Base-by-base conservation (phyloP, 23 red algal genomes). In the Cyanidioschyzon merolae region DNA sequence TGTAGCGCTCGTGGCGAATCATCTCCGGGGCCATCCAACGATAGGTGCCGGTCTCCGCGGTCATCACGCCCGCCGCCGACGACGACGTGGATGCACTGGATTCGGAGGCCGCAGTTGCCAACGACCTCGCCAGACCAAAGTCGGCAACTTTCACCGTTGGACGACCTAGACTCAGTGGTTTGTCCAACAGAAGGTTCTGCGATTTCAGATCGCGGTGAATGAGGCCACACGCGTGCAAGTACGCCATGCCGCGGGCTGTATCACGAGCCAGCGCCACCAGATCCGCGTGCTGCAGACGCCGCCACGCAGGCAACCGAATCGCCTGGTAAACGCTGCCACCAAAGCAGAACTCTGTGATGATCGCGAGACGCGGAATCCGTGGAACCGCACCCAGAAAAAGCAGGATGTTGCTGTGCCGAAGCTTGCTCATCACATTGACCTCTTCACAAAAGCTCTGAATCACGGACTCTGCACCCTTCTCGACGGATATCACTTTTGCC, bases 311-410 rank as follows among this genome's bases (percentile, higher is more conserved):
- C 59, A 79, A 87, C 39, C 92, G 84, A 41, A 96, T 75, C 18
- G 92, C 92, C 0, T 67, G 63, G 68, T 84, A 96, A 68, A 96
- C 86, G 50, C 86, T 96, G 24, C 92, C 92, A 57, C 92, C 92
- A 76, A 89, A 83, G 67, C 92, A 96, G 80, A 96, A 96, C 75
- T 96, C 92, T n/a, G 92, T 96, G 68, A 96, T 76, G 38, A 96
- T 96, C 68, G 77, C 86, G 34, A 96, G 59, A 38, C 87, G 67
- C 15, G 92, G 92, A 59, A 80, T 76, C 7, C 82, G 79, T 24
- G 84, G 82, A 39, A 83, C 86, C 38, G 92, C 92, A 2, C 83
- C 92, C 41, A 96, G 68, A 68, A 96, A 96, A 1, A 96, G 85
- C 29, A 90, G 83, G 32, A 96, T 86, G 57, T 96, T 96, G 17